phyloP scores from a whole-genome alignment of 768 basidiomycete species.

The Suillus lakei region DNA sequence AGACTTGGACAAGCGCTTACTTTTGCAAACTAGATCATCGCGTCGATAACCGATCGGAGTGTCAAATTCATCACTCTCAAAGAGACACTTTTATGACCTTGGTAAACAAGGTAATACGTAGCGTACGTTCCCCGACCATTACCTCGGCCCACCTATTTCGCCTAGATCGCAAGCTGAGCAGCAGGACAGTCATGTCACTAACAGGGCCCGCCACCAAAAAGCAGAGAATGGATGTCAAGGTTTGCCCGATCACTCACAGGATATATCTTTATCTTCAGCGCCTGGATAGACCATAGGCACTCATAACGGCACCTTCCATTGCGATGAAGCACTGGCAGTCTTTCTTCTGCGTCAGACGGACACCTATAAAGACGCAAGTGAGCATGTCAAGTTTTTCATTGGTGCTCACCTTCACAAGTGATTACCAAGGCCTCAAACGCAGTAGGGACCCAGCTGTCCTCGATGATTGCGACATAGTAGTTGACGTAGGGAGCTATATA shows the following conservation, averaged over 20 bases:
- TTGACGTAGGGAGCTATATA: constrained; percentile 96
- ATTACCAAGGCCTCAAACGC: constrained; percentile 61
- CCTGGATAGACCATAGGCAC: constrained; percentile 81
- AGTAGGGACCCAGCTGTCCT: constrained; percentile 74
- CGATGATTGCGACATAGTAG: constrained; percentile 88
- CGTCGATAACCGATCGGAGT: neutral
- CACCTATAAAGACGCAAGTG: constrained; percentile 77
- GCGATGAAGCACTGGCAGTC: constrained; percentile 95
- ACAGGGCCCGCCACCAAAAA: constrained; percentile 41
- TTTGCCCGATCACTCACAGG: constrained; percentile 20
- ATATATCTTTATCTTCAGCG: constrained; percentile 4
- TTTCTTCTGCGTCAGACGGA: constrained; percentile 83
- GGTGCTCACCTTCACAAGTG: constrained; percentile 9
- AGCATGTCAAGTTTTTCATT: constrained; percentile 18
- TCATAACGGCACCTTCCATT: constrained; percentile 95
- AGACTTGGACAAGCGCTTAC: neutral
- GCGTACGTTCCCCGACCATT: neutral
- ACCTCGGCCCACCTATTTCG: too few species aligned
- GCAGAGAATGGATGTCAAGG: constrained; percentile 50
- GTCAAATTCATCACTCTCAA: neutral
- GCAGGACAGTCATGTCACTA: constrained; percentile 22
- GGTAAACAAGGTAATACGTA: neutral
- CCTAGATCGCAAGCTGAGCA: neutral
- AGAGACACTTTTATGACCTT: neutral
- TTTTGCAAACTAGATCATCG: neutral